A percentile compares a stretch with the other conserved stretches of the same genome.
These are phyloP conservation scores for Aspergillus affinis DNA, from an alignment of 495 filamentous ascomycete species.

Conservation along the genomic window DNA sequence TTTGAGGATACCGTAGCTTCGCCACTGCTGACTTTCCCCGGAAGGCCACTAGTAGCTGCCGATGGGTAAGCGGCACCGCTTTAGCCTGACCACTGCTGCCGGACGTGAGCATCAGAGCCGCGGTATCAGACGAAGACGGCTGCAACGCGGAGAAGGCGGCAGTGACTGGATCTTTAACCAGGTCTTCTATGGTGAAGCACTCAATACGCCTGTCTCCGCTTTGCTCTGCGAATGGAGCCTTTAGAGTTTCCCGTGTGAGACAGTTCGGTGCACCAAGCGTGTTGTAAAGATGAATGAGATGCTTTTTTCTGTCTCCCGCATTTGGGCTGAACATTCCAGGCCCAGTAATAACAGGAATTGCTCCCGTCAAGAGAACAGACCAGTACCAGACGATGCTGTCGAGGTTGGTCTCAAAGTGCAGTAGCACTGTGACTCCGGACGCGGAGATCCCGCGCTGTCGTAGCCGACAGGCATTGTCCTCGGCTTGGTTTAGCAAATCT, in stretches of 20 bases:
- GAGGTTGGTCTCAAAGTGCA: conserved; percentile 6
- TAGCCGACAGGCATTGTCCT: conserved; percentile 1
- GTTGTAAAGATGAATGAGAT: conserved; percentile 31
- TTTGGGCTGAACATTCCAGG: conserved; percentile 34
- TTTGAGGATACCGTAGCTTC: conserved; percentile 1
- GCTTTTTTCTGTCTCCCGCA: conserved; percentile 27
- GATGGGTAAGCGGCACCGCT: conserved; percentile 47
- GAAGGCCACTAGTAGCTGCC: conserved; percentile 48
- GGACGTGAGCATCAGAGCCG: conserved; percentile 56
- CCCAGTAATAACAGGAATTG: conserved; percentile 38
- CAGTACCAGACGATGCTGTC: conserved; percentile 44
- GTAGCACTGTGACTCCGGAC: background rate
- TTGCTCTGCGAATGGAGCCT: background rate
- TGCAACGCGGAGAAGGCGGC: background rate
- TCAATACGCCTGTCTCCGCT: background rate
- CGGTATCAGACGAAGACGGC: conserved; percentile 9
- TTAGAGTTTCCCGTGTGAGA: background rate
- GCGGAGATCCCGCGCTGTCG: background rate
- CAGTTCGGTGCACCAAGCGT: conserved; percentile 4
- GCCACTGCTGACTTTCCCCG: conserved; percentile 33
- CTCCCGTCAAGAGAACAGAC: conserved; percentile 39
- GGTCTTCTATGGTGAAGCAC: conserved; percentile 3
- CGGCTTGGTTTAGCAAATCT: conserved; percentile 7
- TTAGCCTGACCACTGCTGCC: conserved; percentile 57
- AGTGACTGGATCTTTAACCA: background rate